A percentile compares a stretch with the other conserved stretches of the same genome.
These are phyloP conservation scores for Hericium erinaceus DNA, from an alignment of 768 basidiomycete genomes.

Conservation along the genomic window DNA sequence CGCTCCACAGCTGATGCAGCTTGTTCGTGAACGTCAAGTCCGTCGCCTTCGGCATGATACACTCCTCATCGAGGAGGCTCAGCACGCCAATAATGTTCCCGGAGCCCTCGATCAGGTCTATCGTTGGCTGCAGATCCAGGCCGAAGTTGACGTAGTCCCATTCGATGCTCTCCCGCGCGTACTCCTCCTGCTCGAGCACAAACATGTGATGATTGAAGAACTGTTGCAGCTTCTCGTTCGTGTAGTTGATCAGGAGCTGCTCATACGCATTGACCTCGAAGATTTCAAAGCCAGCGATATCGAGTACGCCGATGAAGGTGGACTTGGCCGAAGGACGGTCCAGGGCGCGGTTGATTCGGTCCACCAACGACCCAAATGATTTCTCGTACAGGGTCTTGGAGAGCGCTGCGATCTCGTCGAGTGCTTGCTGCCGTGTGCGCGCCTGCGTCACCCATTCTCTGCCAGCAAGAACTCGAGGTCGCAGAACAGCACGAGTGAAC, in stretches of 20 bases:
- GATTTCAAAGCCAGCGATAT: slow-evolving; percentile 99
- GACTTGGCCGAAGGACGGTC: slow-evolving; percentile 88
- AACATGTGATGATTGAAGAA: slow-evolving; percentile 99
- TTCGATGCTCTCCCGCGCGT: slow-evolving; percentile 89
- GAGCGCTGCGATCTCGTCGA: slow-evolving; percentile 84
- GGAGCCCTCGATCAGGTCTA: slow-evolving; percentile 88
- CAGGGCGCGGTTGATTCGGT: slow-evolving; percentile 88
- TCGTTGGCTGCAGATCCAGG: slow-evolving; percentile 93
- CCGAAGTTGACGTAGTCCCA: slow-evolving; percentile 99
- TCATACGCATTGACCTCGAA: slow-evolving; percentile 93
- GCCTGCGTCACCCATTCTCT: slow-evolving; percentile 96
- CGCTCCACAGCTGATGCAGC: slow-evolving; percentile 70
- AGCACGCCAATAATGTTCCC: slow-evolving; percentile 75
- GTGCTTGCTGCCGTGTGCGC: slow-evolving; percentile 81
- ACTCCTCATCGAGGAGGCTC: slow-evolving; percentile 92
- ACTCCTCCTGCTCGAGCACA: slow-evolving; percentile 97
- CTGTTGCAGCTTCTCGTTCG: slow-evolving; percentile 97
- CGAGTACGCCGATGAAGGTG: slow-evolving; percentile 94
- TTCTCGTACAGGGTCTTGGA: slow-evolving; percentile 98
- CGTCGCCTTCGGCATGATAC: slow-evolving; percentile 99
- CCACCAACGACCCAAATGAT: slow-evolving; percentile 88
- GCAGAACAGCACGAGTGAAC: slow-evolving; percentile 81
- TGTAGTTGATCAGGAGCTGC: slow-evolving; percentile 96
- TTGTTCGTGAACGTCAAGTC: slow-evolving; percentile 94
- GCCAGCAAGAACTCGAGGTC: slow-evolving; percentile 87